A percentile compares a stretch with the other conserved stretches of the same genome.
Conservation (phyloP, 1,139 yeast genomes). For the Hemisphaericaspora xylanilytica region DNA sequence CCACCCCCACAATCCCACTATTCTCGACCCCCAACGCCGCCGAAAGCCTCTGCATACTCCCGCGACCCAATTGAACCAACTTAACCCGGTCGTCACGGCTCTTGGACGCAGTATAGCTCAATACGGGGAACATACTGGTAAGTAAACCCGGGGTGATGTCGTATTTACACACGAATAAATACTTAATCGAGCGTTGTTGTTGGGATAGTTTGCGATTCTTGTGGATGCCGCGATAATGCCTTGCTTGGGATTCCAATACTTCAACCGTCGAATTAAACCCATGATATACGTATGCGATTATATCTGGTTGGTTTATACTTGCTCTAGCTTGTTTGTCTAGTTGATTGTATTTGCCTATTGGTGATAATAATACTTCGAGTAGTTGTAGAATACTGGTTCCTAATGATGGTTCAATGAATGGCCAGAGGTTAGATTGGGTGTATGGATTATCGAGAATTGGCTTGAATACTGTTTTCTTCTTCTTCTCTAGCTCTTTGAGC, state of each 20-base stretch:
- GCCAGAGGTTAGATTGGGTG: slow-evolving; percentile 52
- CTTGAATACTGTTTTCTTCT: slow-evolving; percentile 53
- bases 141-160: slow-evolving; percentile 52
- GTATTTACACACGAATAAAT: slow-evolving; percentile 53
- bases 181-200: slow-evolving; percentile 25
- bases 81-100: slow-evolving; percentile 34
- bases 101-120: slow-evolving; percentile 46
- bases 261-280: slow-evolving; percentile 60
- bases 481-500: slow-evolving; percentile 41
- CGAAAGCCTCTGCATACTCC: slow-evolving; percentile 39
- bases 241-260: slow-evolving; percentile 50
- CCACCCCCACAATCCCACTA: slow-evolving; percentile 31
- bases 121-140: slow-evolving; percentile 51
- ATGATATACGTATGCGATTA: slow-evolving; percentile 26
- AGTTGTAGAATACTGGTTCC: slow-evolving; percentile 41
- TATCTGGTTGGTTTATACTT: slow-evolving; percentile 21
- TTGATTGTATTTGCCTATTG: slow-evolving; percentile 34
- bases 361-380: slow-evolving; percentile 35
- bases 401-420: slow-evolving; percentile 39
- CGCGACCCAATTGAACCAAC: slow-evolving; percentile 53
- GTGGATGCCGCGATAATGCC: slow-evolving; percentile 12
- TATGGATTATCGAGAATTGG: slow-evolving; percentile 62
- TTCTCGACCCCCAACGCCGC: slow-evolving; percentile 26
- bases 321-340: slow-evolving; percentile 14
- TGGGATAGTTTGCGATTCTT: slow-evolving; percentile 5